Base-by-base conservation (phyloP, 352 stramenopile genomes). In the Phytophthora sp. region DNA sequence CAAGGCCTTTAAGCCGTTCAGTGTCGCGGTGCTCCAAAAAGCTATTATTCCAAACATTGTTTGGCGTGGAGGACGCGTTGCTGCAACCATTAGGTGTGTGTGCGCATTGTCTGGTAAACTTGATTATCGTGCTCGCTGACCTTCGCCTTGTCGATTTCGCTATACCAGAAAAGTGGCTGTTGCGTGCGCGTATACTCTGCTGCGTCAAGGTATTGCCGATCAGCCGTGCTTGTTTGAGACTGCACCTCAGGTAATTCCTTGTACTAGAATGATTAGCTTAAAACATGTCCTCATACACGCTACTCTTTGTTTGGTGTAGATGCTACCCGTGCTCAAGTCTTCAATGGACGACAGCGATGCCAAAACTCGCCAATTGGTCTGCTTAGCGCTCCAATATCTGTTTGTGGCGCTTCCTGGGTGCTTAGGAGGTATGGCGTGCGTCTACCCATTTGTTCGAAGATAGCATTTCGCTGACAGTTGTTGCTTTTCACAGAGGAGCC, bases 21-120 rank as follows among this genome's bases (percentile, higher is more conserved):
- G 72, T 38, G 69, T 68, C 12, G 11, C 57, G 20, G 50, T 96
- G 18, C 53, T 97, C 20, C 65, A 90, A 32, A 87, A 93, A 42
- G 76, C 78, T 38, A 91, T 97, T 35, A 84, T 93, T 20, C 89
- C 91, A 10, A 97, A 96, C 72, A 91, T 96, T 30, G 87, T 96
- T 21, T 97, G 91, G 89, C 82, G 84, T 55, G 90, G 82, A 20
- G 91, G 89, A 17, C 82, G 88, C 37, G 87, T 96, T 15, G 88
- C 91, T 37, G 84, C 87, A 30, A 96, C 88, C 9, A 91, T 97
- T 54, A 79, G 85, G 87, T 93, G 53, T 15, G 46, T n/a, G 13
- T 17, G 15, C 10, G 17, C 3, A 54, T 30, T 11, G n/a, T 54
- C 6, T 11, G 24, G 1, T 45, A n/a, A n/a, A n/a, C 48, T 18